Conservation (phyloP, 176 grass and related monocot species). For the Aegilops bicornis region DNA sequence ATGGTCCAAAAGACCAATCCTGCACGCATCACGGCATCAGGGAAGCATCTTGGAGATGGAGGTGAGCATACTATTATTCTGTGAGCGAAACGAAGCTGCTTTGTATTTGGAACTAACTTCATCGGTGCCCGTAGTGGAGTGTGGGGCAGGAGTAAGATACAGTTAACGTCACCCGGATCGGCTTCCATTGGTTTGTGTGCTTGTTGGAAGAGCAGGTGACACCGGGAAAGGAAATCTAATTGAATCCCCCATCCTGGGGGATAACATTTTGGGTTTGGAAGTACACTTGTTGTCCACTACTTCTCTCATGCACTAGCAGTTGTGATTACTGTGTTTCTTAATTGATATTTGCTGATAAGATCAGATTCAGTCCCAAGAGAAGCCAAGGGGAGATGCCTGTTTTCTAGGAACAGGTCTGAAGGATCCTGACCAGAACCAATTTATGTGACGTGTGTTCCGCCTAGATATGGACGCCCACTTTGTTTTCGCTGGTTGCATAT, state of each 20-base stretch:
- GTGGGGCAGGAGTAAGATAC: constrained; percentile 47
- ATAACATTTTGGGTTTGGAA: constrained; percentile 39
- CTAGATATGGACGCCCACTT: constrained; percentile 8
- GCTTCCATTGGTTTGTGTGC: constrained; percentile 34
- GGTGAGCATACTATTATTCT: constrained; percentile 35
- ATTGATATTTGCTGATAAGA: constrained; percentile 31
- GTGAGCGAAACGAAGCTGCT: constrained; percentile 32
- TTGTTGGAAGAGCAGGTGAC: constrained; percentile 60
- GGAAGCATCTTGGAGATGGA: constrained; percentile 37
- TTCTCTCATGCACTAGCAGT: background rate
- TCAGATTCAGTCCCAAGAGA: constrained; percentile 19
- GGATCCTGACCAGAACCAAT: constrained; percentile 31
- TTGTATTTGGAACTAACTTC: constrained; percentile 38
- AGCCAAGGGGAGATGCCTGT: constrained; percentile 7
- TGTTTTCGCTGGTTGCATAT: background rate
- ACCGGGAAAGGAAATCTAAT: constrained; percentile 48
- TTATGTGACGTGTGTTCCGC: background rate
- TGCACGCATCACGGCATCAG: constrained; percentile 42
- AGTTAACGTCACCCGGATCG: constrained; percentile 33
- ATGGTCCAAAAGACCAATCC: constrained; percentile 25
- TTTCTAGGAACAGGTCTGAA: constrained; percentile 12
- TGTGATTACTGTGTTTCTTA: constrained; percentile 31
- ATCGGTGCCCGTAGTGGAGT: constrained; percentile 29
- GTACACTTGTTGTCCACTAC: constrained; percentile 26
- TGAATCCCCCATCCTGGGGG: constrained; percentile 44